Evolutionary conservation across 306 rosid genomes (phyloP).

Genomic region (Dryas octopetala): DNA sequence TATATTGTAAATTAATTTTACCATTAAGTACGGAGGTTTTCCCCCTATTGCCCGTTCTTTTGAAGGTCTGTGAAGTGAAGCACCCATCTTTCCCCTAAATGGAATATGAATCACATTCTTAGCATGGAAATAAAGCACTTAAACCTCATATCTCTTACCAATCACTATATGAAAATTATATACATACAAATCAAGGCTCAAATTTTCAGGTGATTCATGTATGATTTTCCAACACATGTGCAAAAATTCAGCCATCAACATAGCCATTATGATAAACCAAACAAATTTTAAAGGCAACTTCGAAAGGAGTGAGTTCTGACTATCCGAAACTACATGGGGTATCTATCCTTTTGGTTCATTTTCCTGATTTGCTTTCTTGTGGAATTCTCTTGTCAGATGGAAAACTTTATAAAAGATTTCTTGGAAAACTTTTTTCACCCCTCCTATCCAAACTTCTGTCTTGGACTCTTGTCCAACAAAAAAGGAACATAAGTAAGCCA

Average conservation of each 20-base stretch:
- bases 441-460: background rate
- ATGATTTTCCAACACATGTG: background rate
- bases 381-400: background rate
- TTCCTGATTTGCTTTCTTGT: background rate
- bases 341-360: background rate
- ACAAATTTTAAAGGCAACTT: background rate
- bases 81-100: conserved; percentile 67
- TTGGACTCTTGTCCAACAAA: background rate
- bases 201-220: background rate
- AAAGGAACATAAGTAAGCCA: background rate
- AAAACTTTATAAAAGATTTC: background rate
- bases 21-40: conserved; percentile 58
- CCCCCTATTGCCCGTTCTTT: conserved; percentile 54
- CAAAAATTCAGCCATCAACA: background rate
- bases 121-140: background rate
- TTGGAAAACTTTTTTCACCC: background rate
- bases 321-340: background rate
- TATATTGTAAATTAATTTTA: conserved; percentile 3
- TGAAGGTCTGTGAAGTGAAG: conserved; percentile 45
- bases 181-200: background rate
- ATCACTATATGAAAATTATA: background rate
- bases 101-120: background rate
- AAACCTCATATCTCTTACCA: background rate
- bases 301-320: background rate
- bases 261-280: background rate